phyloP scores from a whole-genome alignment of 2,329 filamentous ascomycete species.

The Colletotrichum sp. region DNA sequence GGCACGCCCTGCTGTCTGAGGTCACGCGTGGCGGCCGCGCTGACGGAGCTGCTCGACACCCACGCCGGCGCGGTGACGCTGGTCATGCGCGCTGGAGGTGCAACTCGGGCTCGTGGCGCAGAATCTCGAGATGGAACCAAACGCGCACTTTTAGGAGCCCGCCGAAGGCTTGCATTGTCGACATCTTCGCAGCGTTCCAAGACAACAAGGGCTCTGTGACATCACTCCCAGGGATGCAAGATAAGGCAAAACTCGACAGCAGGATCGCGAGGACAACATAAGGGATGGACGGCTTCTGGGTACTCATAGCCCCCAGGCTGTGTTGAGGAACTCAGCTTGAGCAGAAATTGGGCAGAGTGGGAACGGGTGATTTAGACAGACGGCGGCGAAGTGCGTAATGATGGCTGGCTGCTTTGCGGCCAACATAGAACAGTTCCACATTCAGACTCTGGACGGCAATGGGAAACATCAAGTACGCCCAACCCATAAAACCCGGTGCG shows the following conservation, averaged over 20 bases:
- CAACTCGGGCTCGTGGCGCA: not conserved
- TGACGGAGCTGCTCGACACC: no score
- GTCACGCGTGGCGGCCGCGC: no score
- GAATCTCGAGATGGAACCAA: not conserved
- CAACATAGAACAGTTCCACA: not conserved
- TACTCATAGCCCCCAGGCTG: not conserved
- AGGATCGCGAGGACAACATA: not conserved
- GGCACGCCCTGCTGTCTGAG: not conserved
- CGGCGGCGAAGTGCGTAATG: not conserved
- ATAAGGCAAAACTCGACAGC: not conserved
- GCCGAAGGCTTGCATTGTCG: not conserved
- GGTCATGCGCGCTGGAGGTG: not conserved
- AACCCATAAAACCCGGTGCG: not conserved
- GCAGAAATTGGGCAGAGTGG: not conserved
- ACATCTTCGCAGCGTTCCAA: not conserved
- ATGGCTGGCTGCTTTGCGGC: not conserved
- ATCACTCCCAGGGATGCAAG: not conserved
- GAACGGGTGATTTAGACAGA: not conserved
- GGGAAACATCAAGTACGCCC: not conserved
- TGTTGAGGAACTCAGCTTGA: not conserved
- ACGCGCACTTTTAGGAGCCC: not conserved
- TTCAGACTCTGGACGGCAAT: not conserved
- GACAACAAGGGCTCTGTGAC: not conserved
- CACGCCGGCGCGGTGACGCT: not conserved
- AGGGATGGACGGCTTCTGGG: not conserved